Evolutionary conservation across 1,139 yeast genomes (phyloP).

Genomic region (Ogataea hybrid): DNA sequence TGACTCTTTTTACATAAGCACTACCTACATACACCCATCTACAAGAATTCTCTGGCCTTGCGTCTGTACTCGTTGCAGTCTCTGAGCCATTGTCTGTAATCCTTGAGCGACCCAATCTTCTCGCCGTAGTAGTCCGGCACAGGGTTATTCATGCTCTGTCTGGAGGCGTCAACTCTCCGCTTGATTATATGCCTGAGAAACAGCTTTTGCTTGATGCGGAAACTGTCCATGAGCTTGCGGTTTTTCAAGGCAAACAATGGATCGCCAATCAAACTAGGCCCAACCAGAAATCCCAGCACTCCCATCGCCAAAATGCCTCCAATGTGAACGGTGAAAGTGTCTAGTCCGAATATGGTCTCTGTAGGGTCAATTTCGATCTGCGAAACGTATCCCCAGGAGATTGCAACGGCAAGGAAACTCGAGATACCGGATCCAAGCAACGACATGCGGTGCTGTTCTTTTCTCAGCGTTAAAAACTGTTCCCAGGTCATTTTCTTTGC

Average conservation of each 20-base stretch:
- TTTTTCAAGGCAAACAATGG: conserved; percentile 58
- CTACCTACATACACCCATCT: conserved; percentile 4
- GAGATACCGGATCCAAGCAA: conserved; percentile 62
- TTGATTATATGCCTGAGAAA: conserved; percentile 71
- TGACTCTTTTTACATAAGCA: conserved; percentile 4
- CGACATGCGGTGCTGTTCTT: conserved; percentile 71
- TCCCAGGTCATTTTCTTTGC: conserved; percentile 57
- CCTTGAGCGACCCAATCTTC: conserved; percentile 81
- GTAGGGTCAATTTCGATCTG: conserved; percentile 83
- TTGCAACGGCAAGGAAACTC: conserved; percentile 63
- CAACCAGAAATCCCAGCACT: conserved; percentile 74
- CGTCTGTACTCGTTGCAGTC: conserved; percentile 90
- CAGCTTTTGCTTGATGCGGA: conserved; percentile 61
- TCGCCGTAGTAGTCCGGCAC: conserved; percentile 98
- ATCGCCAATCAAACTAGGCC: conserved; percentile 75
- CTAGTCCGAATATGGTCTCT: conserved; percentile 75
- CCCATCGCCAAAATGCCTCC: conserved; percentile 69
- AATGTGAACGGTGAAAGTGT: conserved; percentile 75
- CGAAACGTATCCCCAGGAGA: conserved; percentile 75
- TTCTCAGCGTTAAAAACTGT: conserved; percentile 72
- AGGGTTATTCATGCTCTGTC: conserved; percentile 89
- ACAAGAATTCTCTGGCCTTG: conserved; percentile 75
- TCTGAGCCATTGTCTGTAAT: conserved; percentile 92
- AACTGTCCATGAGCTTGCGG: conserved; percentile 45
- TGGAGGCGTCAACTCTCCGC: conserved; percentile 91